phyloP scores from a whole-genome alignment of 1,284 basidiomycete species.

The Malassezia yamatoensis region DNA sequence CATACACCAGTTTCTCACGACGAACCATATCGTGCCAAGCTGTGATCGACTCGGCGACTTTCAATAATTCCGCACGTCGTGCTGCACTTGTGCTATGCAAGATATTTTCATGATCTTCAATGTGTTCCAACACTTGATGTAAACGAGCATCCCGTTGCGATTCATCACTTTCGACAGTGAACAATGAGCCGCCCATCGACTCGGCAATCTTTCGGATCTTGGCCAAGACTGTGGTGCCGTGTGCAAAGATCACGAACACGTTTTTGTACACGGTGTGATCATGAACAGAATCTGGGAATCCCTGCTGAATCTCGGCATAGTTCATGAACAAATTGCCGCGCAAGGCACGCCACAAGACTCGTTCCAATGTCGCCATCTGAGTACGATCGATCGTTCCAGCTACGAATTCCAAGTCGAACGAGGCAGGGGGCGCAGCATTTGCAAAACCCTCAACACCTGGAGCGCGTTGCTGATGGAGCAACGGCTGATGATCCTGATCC shows the following conservation, averaged over 20 bases:
- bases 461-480: conserved; percentile 64
- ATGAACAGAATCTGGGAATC: conserved; percentile 75
- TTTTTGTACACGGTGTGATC: conserved; percentile 59
- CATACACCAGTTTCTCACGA: conserved; percentile 84
- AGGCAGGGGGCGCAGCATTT: conserved; percentile 26
- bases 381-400: conserved; percentile 90
- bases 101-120: conserved; percentile 85
- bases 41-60: conserved; percentile 72
- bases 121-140: conserved; percentile 72
- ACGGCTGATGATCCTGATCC: conserved; percentile 62
- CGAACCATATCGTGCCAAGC: conserved; percentile 88
- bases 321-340: conserved; percentile 99
- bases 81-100: conserved; percentile 57
- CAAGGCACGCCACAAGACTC: conserved; percentile 93
- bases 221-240: conserved; percentile 79
- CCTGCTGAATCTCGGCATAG: conserved; percentile 81
- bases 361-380: conserved; percentile 85
- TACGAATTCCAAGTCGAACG: conserved; percentile 76
- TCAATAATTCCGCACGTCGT: conserved; percentile 72
- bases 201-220: conserved; percentile 98
- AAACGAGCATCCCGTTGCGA: conserved; percentile 84
- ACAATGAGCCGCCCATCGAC: conserved; percentile 92
- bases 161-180: conserved; percentile 86
- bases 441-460: conserved; percentile 31
- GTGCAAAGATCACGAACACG: conserved; percentile 99